Base-by-base conservation (phyloP, 2,329 filamentous ascomycete genomes). In the Dactylonectria macrodidyma region DNA sequence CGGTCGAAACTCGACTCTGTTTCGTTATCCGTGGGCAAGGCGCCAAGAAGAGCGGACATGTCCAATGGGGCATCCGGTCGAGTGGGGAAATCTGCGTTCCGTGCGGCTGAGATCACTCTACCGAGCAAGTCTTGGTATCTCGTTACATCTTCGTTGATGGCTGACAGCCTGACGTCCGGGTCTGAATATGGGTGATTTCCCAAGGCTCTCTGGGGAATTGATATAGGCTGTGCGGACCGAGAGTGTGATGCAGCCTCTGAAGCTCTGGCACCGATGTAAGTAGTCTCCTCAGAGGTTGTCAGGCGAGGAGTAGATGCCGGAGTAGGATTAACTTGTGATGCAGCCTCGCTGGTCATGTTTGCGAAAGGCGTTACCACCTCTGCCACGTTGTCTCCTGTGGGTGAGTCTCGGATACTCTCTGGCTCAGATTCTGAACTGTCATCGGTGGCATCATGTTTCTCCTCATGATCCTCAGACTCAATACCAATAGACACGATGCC, bases 51-150 rank as follows among this genome's bases (percentile, higher is more conserved):
- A 19, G 24, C 38, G 3, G 54, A 57, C 54, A 57, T 30, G 38
- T 33, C 38, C 38, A 57, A 30, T 11, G 38, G 22, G n/a, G 24
- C 16, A 30, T 57, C 46, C 41, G 38, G 38, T 10, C 8, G 24
- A 10, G 22, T 26, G 5, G 54, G 54, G 19, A 57, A 57, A 30
- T 30, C 16, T 26, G 54, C 54, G 7, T 7, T 4, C 26, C 38
- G 38, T 30, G 54, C 54, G 24, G 54, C 54, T 12, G 14, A 26
- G 24, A 57, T 47, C 9, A 57, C 54, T 46, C 41, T 41, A 57
- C 41, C 54, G n/a, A 57, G 36, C 54, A 57, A 44, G 12, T 57
- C 22, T 47, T 14, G 36, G 38, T 57, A 57, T 19, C 19, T 57
- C 5, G 22, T 19, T n/a, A 33, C 41, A 5, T 57, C 54, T 46